Base-by-base conservation (phyloP, 352 stramenopile genomes). In the Pythium monospermum region DNA sequence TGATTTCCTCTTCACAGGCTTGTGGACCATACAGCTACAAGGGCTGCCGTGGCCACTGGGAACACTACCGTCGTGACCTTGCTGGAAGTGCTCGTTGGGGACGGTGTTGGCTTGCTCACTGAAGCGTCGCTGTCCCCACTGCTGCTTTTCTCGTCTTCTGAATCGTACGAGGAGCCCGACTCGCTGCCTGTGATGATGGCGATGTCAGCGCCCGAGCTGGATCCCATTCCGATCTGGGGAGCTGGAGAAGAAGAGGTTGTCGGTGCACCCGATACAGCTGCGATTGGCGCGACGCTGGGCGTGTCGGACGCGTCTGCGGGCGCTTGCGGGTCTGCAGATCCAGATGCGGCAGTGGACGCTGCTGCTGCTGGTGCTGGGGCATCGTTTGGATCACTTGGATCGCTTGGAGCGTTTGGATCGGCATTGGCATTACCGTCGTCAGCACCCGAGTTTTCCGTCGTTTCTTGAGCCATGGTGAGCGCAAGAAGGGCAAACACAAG, bases 401-500 rank as follows among this genome's bases (percentile, higher is more conserved):
- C 41, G 8, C 7, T n/a, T 10, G 18, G 27, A 31, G 30, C 3
- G 30, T 25, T 0, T 25, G 26, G 42, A 21, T 2, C 13, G 16
- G 33, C 16, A 21, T 19, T 2, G 7, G 37, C 37, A 7, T 47
- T 39, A 4, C 28, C 49, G 11, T 28, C 26, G 11, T 30, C 44
- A 1, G 37, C 49, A 30, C 27, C 38, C 25, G 38, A 37, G 6
- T 11, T 26, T 22, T 35, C 44, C 12, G 51, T 10, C 3, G n/a
- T 25, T 3, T 59, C 51, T 18, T 59, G 51, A 28, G 30, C 51
- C 1, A 25, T 47, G 7, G 26, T 23, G 12, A 59, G 32, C 8
- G 51, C 41, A 23, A 59, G 16, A 16, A 59, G 40, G 25, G 42
- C 51, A 19, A 59, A 22, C n/a, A 59, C 41, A 18, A 52, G 26